Conservation (phyloP, 495 filamentous ascomycete species). For the Staphylotrichum longicolle region DNA sequence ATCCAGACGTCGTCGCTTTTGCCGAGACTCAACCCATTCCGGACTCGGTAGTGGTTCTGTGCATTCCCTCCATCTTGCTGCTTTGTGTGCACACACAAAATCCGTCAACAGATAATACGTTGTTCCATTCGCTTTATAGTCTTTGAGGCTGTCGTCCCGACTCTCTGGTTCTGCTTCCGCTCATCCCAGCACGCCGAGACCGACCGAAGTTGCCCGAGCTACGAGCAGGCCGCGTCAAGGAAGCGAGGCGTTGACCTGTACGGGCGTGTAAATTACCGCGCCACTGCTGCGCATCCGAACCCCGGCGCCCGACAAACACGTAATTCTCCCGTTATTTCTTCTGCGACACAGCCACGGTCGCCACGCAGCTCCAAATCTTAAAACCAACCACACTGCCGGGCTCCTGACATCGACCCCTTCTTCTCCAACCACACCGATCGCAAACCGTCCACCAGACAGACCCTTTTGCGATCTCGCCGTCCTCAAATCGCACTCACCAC, state of each 20-base stretch:
- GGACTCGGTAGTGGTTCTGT: neutral
- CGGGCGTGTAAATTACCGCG: neutral
- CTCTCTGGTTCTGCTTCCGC: too few species aligned
- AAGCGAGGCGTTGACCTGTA: too few species aligned
- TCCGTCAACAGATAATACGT: neutral
- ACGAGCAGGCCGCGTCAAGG: too few species aligned
- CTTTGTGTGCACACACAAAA: too few species aligned
- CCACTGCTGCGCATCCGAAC: neutral
- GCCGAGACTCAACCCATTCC: neutral
- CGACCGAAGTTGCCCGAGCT: too few species aligned
- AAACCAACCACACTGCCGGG: neutral
- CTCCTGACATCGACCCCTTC: neutral
- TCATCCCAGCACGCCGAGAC: too few species aligned
- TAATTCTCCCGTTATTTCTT: neutral
- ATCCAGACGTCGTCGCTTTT: too few species aligned
- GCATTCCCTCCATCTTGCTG: too few species aligned
- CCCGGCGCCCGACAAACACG: neutral
- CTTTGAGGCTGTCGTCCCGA: neutral
- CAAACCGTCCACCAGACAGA: too few species aligned
- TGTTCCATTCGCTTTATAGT: neutral
- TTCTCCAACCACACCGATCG: too few species aligned
- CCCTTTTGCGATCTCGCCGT: too few species aligned
- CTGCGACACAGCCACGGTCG: slow-evolving; percentile 12
- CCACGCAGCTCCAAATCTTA: slow-evolving; percentile 5
- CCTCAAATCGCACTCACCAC: too few species aligned